Evolutionary conservation across 495 filamentous ascomycete genomes (phyloP).

Genomic region (Darksidea phi): DNA sequence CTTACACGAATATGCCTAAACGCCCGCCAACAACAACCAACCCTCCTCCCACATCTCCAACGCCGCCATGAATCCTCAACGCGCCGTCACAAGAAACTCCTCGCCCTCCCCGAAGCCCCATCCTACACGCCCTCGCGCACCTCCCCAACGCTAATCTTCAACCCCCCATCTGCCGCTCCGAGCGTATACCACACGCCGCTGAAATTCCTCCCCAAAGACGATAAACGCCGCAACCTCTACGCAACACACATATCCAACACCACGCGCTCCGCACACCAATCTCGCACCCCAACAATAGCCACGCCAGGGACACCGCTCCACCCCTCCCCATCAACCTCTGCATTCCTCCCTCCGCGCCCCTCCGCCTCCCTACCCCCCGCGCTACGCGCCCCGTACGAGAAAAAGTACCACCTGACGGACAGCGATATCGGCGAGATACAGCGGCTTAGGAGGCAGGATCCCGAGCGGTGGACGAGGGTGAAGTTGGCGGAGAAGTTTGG

Average conservation of each 20-base stretch:
- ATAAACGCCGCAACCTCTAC: constrained; percentile 64
- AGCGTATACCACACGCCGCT: constrained; percentile 82
- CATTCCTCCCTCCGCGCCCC: constrained; percentile 13
- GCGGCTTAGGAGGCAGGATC: constrained; percentile 63
- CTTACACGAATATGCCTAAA: neutral
- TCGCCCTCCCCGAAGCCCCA: constrained; percentile 69
- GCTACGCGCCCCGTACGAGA: constrained; percentile 52
- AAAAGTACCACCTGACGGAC: constrained; percentile 72
- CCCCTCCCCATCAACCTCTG: constrained; percentile 1
- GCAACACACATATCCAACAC: constrained; percentile 38
- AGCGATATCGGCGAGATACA: constrained; percentile 80
- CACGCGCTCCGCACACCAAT: constrained; percentile 14
- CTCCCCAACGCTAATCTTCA: constrained; percentile 70
- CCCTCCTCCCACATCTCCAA: constrained; percentile 15
- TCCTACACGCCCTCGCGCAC: constrained; percentile 57
- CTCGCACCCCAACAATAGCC: constrained; percentile 19
- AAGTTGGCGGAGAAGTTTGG: constrained; percentile 70
- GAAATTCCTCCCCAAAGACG: constrained; percentile 80
- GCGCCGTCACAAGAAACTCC: constrained; percentile 66
- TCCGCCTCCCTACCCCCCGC: constrained; percentile 53
- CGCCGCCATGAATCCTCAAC: constrained; percentile 66
- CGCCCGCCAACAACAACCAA: neutral
- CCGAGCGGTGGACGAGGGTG: constrained; percentile 67
- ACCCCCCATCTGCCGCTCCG: constrained; percentile 83
- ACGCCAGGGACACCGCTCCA: constrained; percentile 36